Evolutionary conservation across 129 eudicot species (phyloP).

Genomic region (Deinandra increscens): DNA sequence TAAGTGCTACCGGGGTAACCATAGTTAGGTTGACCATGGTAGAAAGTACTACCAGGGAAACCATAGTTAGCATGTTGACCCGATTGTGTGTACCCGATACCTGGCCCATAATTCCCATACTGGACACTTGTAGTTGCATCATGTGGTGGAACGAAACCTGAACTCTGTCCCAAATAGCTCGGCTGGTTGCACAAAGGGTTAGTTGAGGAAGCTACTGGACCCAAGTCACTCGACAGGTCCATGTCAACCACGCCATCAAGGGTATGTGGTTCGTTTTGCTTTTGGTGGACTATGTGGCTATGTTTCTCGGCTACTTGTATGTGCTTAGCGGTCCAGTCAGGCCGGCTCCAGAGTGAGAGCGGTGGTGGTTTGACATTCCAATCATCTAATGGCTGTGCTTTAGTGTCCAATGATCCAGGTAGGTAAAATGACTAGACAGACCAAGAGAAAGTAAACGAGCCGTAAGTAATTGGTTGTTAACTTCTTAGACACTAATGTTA

Average conservation of each 20-base stretch:
- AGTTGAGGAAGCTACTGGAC: constrained; percentile 21
- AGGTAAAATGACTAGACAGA: constrained; percentile 52
- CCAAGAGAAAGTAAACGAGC: not conserved
- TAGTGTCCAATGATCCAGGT: constrained; percentile 47
- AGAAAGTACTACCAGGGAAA: not conserved
- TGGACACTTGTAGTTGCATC: constrained; percentile 3
- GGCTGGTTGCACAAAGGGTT: constrained; percentile 5
- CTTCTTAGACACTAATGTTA: not conserved
- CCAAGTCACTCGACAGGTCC: constrained; percentile 7
- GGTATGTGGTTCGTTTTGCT: not conserved
- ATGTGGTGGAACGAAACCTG: constrained; percentile 8
- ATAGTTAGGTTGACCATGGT: constrained; percentile 14
- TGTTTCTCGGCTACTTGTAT: constrained; percentile 31
- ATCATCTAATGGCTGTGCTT: constrained; percentile 40
- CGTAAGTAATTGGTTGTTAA: not conserved
- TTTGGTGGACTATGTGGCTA: constrained; percentile 25
- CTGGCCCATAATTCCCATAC: not conserved
- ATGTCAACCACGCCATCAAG: constrained; percentile 21
- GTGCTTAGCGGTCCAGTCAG: constrained; percentile 53
- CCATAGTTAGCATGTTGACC: constrained; percentile 5
- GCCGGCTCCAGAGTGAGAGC: constrained; percentile 59
- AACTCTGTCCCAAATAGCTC: constrained; percentile 2
- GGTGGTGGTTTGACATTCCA: constrained; percentile 47
- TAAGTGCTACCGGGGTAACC: constrained; percentile 4
- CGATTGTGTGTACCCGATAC: not conserved